Conservation (phyloP, 2,329 filamentous ascomycete species). For the Apiospora sp. region DNA sequence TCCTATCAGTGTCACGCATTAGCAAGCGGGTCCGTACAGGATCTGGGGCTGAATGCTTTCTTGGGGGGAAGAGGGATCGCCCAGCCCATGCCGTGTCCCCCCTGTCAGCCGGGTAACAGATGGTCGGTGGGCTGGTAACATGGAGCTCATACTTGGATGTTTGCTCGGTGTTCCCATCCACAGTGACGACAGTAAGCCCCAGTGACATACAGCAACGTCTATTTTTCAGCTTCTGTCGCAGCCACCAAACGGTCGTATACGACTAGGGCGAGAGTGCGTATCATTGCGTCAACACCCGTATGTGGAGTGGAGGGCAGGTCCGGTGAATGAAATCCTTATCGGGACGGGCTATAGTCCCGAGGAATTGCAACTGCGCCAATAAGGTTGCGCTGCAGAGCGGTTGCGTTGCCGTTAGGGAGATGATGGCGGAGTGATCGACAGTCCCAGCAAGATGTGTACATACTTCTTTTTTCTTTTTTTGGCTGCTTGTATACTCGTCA, state of each 20-base stretch:
- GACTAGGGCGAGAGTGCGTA: background rate
- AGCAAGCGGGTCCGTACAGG: background rate
- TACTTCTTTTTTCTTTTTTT: background rate
- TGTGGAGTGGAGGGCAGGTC: background rate
- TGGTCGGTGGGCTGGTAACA: background rate
- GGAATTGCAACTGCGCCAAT: background rate
- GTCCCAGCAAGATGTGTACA: background rate
- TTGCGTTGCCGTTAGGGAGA: background rate
- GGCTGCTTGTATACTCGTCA: background rate
- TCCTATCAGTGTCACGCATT: background rate
- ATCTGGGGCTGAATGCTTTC: background rate
- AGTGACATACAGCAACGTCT: background rate
- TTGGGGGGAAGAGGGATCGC: background rate
- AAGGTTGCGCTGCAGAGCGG: background rate
- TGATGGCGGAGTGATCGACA: background rate
- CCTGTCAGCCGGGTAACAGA: background rate
- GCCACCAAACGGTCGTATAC: background rate
- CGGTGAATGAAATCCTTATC: background rate
- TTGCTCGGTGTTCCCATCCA: background rate
- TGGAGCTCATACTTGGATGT: background rate
- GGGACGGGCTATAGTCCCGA: background rate
- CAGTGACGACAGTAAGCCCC: background rate
- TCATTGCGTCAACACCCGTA: background rate
- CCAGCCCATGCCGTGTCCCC: background rate
- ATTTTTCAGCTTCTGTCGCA: slow-evolving; percentile 5